Percentiles rank a stretch among this genome's conserved stretches.
Conservation (phyloP, 805 yeast species). For the Alloascoidea africana region DNA sequence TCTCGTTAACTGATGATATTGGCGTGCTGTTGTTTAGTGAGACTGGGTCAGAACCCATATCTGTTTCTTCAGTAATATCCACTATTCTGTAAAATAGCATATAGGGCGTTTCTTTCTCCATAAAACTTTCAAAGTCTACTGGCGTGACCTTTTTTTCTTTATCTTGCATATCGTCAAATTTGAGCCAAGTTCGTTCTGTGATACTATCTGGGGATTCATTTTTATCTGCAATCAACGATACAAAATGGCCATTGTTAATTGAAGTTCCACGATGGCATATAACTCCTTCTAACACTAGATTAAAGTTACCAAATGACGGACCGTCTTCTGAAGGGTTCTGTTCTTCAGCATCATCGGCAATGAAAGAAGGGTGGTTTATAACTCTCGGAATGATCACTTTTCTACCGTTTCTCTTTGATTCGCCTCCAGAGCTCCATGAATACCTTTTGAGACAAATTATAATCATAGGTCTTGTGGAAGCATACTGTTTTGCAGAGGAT, state of each 20-base stretch:
- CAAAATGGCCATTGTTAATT: conserved; percentile 41
- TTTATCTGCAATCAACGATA: conserved; percentile 17
- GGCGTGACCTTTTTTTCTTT: conserved; percentile 24
- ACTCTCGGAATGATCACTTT: conserved; percentile 39
- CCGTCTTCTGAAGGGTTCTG: neutral
- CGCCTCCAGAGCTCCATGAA: conserved; percentile 25
- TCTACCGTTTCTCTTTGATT: conserved; percentile 26
- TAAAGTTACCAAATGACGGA: conserved; percentile 21
- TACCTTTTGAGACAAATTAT: conserved; percentile 47
- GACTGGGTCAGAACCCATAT: too few relatives aligned
- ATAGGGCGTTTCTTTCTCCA: conserved; percentile 44
- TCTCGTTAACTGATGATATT: too few relatives aligned
- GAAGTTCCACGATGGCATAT: conserved; percentile 45
- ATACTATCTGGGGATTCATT: conserved; percentile 19
- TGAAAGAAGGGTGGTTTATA: conserved; percentile 40
- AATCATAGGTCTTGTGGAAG: conserved; percentile 37
- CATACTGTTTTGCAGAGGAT: conserved; percentile 25
- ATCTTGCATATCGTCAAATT: conserved; percentile 37
- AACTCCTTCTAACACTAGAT: conserved; percentile 40
- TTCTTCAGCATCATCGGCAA: conserved; percentile 30
- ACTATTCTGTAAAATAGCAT: conserved; percentile 40
- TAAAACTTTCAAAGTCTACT: conserved; percentile 30
- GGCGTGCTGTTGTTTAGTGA: too few relatives aligned
- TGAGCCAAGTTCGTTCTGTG: conserved; percentile 28
- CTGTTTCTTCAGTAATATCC: too few relatives aligned